These are phyloP conservation scores for Helianthus tuberosus DNA, from an alignment of 129 eudicot genomes.

Conservation along the genomic window DNA sequence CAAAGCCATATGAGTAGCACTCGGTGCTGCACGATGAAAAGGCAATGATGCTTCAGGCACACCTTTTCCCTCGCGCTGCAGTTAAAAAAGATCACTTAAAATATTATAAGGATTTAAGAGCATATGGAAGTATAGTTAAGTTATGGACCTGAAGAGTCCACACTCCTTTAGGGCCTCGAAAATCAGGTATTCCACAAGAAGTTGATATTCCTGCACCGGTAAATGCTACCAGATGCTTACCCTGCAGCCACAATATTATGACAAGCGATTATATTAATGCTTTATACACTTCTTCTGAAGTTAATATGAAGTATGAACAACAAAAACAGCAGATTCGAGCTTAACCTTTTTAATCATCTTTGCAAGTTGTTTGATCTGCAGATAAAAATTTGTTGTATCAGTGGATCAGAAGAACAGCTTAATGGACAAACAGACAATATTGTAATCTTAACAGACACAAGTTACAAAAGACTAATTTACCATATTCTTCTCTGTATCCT, in stretches of 20 bases:
- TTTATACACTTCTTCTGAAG: background rate
- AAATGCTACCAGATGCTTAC: constrained; percentile 95
- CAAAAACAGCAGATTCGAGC: background rate
- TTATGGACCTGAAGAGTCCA: constrained; percentile 98
- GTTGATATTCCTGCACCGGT: constrained; percentile 99
- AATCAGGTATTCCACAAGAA: constrained; percentile 98
- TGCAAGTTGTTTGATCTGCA: constrained; percentile 54
- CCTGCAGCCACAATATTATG: constrained; percentile 51
- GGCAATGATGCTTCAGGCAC: no score
- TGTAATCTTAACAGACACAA: constrained; percentile 5
- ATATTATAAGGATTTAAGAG: background rate
- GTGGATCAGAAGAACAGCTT: background rate
- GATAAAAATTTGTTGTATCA: constrained; percentile 20
- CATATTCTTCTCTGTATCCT: no score
- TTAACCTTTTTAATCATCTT: constrained; percentile 50
- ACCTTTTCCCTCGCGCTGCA: constrained; percentile 90
- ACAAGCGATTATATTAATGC: background rate
- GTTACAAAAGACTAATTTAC: background rate
- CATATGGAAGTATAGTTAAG: background rate
- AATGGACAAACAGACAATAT: background rate
- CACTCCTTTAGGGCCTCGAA: constrained; percentile 97
- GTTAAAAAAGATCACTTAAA: constrained; percentile 16
- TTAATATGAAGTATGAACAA: constrained; percentile 2
- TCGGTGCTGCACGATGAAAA: no score
- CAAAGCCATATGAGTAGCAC: constrained; percentile 88